Evolutionary conservation across 2,329 filamentous ascomycete species (phyloP), one percentile per base, ranked within the genome.

Genomic region (Dactylellina drechsleri): DNA sequence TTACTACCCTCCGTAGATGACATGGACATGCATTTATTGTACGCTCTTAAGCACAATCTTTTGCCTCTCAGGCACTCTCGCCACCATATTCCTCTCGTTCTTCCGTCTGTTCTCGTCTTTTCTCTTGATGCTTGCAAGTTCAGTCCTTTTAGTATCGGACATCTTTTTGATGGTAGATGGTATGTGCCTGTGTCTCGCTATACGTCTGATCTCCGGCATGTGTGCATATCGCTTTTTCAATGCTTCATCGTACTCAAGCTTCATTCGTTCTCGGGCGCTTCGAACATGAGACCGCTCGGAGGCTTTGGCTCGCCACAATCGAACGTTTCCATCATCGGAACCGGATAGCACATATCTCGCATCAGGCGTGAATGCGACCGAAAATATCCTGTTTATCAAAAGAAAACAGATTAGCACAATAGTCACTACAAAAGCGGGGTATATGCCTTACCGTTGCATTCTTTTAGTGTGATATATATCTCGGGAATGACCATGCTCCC

Each of bases 381-480:
- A 90, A 84, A 96, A 96, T 66, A 97, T 93, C 78, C 94, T 83
- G 66, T 68, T 68, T 56, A 43, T 10, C 40, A 40, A 68, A n/a
- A 5, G 43, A 20, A 1, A 36, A 7, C 31, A 2, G 41, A 18
- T 58, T 58, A 20, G 4, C n/a, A 31, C 12, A 16, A 26, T 36
- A 26, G 12, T 7, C 4, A 2, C 16, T 15, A 53, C 45, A 45
- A 20, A 5, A 36, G 20, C 50, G 15, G 15, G 41, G 1, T 16
- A 12, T 6, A 36, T 18, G 23, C 77, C 81, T 77, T 81, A 83
- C 82, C 83, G 88, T 84, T 98, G 94, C 94, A 97, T 97, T 77
- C 95, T 89, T 83, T 97, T 96, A 16, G 95, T 98, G 84, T 98
- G 93, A 83, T 98, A 99, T 57, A 97, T 89, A 80, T 99, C 95